Evolutionary conservation across 441 rosid genomes (phyloP).

Genomic region (Erodium chrysanthum): DNA sequence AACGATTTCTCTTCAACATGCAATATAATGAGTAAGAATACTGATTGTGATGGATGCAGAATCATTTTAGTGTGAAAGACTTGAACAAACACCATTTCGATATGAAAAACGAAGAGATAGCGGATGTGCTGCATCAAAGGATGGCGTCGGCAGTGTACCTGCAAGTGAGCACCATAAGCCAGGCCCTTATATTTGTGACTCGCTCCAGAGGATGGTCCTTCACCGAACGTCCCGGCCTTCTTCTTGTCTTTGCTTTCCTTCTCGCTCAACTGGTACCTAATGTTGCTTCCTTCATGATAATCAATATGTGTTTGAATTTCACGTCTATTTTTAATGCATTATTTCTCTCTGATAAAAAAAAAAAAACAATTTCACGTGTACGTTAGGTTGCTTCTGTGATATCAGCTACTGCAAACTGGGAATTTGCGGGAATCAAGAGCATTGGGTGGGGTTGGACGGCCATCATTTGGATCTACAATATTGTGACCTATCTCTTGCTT

Average conservation of each 20-base stretch:
- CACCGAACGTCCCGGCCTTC: conserved; percentile 59
- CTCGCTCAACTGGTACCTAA: conserved; percentile 69
- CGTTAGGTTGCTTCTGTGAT: conserved; percentile 63
- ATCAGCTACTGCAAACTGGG: conserved; percentile 71
- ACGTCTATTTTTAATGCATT: too few relatives aligned
- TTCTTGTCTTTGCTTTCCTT: conserved; percentile 55
- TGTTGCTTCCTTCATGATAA: too few relatives aligned
- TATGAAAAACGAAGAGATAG: not conserved
- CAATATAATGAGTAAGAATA: too few relatives aligned
- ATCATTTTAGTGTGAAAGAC: conserved; percentile 44
- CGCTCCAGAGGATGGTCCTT: conserved; percentile 85
- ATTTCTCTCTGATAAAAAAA: too few relatives aligned
- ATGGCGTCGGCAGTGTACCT: conserved; percentile 80
- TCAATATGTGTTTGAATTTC: too few relatives aligned
- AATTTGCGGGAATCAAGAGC: conserved; percentile 63
- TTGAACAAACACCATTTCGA: conserved; percentile 23
- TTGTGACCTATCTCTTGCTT: conserved; percentile 67
- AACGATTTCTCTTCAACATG: too few relatives aligned
- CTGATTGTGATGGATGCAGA: conserved; percentile 41
- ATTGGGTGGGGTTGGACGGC: conserved; percentile 97
- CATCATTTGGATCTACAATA: conserved; percentile 59
- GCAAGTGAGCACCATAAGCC: conserved; percentile 66
- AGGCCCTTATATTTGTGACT: conserved; percentile 41
- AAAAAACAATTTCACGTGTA: conserved; percentile 3
- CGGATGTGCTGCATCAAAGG: conserved; percentile 21